These are phyloP conservation scores for Coleophoma eucalyptorum DNA, from an alignment of 2,329 filamentous ascomycete genomes.

Conservation along the genomic window DNA sequence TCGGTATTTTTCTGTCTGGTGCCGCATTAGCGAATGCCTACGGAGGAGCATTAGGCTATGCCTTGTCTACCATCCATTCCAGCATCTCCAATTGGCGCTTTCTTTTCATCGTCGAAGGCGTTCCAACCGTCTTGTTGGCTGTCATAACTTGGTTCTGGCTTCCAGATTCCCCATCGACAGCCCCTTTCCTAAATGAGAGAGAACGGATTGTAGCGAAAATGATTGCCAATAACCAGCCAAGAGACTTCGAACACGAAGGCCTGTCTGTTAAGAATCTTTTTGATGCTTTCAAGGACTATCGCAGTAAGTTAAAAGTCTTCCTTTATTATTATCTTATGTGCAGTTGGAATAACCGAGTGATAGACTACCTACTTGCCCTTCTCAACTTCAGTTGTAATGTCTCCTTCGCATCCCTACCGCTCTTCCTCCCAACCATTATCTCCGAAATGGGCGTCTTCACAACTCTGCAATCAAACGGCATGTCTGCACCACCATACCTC, in stretches of 20 bases:
- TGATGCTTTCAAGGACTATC: constrained; percentile 58
- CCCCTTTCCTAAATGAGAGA: constrained; percentile 53
- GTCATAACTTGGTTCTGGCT: constrained; percentile 69
- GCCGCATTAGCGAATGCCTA: constrained; percentile 75
- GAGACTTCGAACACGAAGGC: constrained; percentile 13
- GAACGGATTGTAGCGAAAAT: constrained; percentile 62
- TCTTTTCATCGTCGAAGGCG: constrained; percentile 58
- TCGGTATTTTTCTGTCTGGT: constrained; percentile 80
- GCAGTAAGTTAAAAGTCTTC: too few relatives aligned
- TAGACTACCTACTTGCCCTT: constrained; percentile 42
- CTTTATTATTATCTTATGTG: not conserved
- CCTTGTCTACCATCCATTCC: constrained; percentile 60
- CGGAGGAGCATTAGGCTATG: constrained; percentile 71
- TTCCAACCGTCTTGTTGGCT: constrained; percentile 73
- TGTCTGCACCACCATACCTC: constrained; percentile 76
- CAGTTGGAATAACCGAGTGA: not conserved
- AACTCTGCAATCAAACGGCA: constrained; percentile 62
- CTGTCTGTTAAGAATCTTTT: constrained; percentile 52
- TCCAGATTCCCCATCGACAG: constrained; percentile 66
- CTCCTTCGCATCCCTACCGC: constrained; percentile 78
- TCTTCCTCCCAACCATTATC: constrained; percentile 79
- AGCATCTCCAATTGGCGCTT: constrained; percentile 77
- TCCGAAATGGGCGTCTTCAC: constrained; percentile 65
- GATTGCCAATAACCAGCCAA: constrained; percentile 50
- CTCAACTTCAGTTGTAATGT: constrained; percentile 87